Percentiles rank a stretch among this genome's conserved stretches.
Evolutionary conservation across 108 stramenopile genomes (phyloP).

Genomic region (Nitzschia sp.): DNA sequence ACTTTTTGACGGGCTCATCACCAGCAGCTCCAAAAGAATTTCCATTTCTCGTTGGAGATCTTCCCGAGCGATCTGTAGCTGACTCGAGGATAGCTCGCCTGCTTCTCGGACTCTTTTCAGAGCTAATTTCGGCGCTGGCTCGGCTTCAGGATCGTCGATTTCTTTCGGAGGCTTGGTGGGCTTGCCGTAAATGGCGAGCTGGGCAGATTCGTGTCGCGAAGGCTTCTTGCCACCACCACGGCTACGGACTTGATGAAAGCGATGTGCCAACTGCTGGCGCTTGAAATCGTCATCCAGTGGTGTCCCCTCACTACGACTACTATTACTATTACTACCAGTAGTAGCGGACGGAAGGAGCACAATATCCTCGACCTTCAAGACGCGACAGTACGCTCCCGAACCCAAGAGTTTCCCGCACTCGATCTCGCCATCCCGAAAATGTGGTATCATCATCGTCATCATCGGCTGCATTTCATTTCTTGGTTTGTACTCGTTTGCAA

Average conservation of each 20-base stretch:
- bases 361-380: not conserved
- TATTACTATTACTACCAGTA: not conserved
- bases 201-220: not conserved
- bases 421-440: conserved; percentile 5
- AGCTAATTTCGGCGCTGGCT: conserved; percentile 10
- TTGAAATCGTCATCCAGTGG: not conserved
- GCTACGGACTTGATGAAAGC: not conserved
- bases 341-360: not conserved
- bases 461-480: too few relatives aligned
- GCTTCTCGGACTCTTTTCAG: conserved; percentile 5
- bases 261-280: not conserved
- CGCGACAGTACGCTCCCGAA: conserved; percentile 1
- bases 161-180: conserved; percentile 1
- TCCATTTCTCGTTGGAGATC: conserved; percentile 9
- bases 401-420: not conserved
- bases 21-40: conserved; percentile 4
- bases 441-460: not conserved
- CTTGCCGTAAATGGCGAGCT: conserved; percentile 13
- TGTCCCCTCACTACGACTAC: not conserved
- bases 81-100: not conserved
- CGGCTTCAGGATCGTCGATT: conserved; percentile 12
- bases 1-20: too few relatives aligned
- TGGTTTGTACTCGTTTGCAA: too few relatives aligned
- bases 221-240: not conserved
- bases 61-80: conserved; percentile 2